Conservation (phyloP, 768 basidiomycete species). For the Mycena metata region DNA sequence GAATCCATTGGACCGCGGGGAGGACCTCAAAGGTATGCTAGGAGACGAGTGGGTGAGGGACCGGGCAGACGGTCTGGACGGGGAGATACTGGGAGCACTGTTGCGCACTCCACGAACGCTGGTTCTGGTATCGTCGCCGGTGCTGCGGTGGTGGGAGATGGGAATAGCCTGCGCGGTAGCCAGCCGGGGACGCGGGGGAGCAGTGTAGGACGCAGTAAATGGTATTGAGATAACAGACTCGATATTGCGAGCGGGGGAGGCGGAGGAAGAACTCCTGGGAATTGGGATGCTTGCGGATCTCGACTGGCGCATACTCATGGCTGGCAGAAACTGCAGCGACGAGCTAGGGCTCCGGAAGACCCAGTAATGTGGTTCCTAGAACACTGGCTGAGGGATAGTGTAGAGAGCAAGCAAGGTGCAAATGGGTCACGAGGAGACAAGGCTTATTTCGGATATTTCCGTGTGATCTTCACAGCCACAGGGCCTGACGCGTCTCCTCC, state of each 20-base stretch:
- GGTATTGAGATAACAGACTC: constrained; percentile 78
- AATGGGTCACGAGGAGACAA: too few relatives aligned
- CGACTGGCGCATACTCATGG: constrained; percentile 65
- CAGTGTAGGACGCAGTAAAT: constrained; percentile 48
- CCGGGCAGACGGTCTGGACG: constrained; percentile 58
- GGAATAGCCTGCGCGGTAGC: constrained; percentile 49
- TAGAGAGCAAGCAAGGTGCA: background rate
- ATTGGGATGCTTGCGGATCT: constrained; percentile 80
- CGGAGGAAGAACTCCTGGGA: constrained; percentile 61
- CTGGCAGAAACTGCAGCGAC: background rate
- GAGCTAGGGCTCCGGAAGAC: background rate
- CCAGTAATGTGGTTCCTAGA: background rate
- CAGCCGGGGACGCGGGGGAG: constrained; percentile 57
- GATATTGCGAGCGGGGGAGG: constrained; percentile 68
- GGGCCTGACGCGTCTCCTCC: constrained; percentile 45
- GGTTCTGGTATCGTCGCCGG: constrained; percentile 52
- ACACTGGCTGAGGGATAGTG: background rate
- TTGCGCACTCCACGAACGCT: constrained; percentile 57
- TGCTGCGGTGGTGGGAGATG: constrained; percentile 42
- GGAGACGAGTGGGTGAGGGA: constrained; percentile 55
- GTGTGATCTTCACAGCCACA: constrained; percentile 19
- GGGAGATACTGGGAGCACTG: constrained; percentile 51
- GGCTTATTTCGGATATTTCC: background rate
- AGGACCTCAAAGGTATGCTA: constrained; percentile 47
- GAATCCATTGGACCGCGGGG: constrained; percentile 54